Evolutionary conservation across 371 early-diverging fungal species (phyloP).

Genomic region (Syncephalastrum sp.): DNA sequence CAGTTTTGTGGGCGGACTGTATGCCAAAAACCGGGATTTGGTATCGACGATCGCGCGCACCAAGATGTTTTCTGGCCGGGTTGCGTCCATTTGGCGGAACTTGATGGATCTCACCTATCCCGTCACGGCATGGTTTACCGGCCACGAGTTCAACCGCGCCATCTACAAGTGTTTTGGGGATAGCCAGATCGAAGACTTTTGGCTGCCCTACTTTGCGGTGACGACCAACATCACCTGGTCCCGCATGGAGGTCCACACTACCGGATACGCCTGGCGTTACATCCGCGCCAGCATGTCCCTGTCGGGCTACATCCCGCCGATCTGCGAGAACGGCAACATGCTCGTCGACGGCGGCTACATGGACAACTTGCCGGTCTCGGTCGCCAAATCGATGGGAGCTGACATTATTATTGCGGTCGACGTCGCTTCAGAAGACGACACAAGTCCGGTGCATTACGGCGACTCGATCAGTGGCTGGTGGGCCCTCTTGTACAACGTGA

Average conservation of each 20-base stretch:
- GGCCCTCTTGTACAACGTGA: slow-evolving; percentile 83
- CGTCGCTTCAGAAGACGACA: slow-evolving; percentile 90
- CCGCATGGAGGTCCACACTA: slow-evolving; percentile 90
- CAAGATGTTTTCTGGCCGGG: slow-evolving; percentile 81
- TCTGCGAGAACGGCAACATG: slow-evolving; percentile 95
- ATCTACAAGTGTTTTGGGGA: slow-evolving; percentile 95
- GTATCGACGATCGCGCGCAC: slow-evolving; percentile 86
- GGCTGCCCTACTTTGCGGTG: slow-evolving; percentile 97
- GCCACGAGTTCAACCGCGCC: slow-evolving; percentile 94
- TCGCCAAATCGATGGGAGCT: slow-evolving; percentile 91
- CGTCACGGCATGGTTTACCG: slow-evolving; percentile 86
- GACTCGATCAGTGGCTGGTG: slow-evolving; percentile 96
- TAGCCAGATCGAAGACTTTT: slow-evolving; percentile 96
- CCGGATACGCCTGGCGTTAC: slow-evolving; percentile 96
- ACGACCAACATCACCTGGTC: slow-evolving; percentile 97
- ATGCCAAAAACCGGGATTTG: slow-evolving; percentile 88
- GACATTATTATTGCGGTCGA: slow-evolving; percentile 97
- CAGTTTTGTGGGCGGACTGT: slow-evolving; percentile 95
- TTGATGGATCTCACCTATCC: slow-evolving; percentile 97
- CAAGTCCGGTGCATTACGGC: slow-evolving; percentile 87
- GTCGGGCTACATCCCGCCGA: slow-evolving; percentile 92
- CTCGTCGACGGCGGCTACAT: slow-evolving; percentile 99
- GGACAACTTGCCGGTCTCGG: slow-evolving; percentile 97
- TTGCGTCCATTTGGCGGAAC: slow-evolving; percentile 87
- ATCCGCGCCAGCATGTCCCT: slow-evolving; percentile 99